These are phyloP conservation scores for Magnaporthiopsis rhizophila DNA, from an alignment of 2,329 filamentous ascomycete species.

Conservation along the genomic window DNA sequence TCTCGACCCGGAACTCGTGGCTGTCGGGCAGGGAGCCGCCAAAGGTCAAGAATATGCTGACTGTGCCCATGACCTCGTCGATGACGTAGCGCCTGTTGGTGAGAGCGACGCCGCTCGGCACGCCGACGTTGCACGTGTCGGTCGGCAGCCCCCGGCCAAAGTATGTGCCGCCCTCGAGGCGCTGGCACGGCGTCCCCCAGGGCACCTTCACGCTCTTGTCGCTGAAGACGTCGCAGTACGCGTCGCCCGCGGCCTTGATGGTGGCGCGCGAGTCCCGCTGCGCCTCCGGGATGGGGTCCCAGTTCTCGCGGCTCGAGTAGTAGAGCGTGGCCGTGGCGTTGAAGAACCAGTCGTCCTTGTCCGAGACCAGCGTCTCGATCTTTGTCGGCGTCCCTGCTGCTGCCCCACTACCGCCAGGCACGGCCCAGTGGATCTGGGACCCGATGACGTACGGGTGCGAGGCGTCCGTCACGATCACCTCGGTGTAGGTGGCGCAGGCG, in stretches of 20 bases:
- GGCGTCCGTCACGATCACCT: slow-evolving; percentile 26
- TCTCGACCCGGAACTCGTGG: slow-evolving; percentile 26
- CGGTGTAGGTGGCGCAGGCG: slow-evolving; percentile 32
- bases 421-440: slow-evolving; percentile 24
- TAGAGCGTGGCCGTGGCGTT: slow-evolving; percentile 26
- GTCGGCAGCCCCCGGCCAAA: slow-evolving; percentile 12
- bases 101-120: slow-evolving; percentile 13
- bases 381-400: slow-evolving; percentile 12
- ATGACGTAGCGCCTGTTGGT: slow-evolving; percentile 20
- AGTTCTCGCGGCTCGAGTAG: slow-evolving; percentile 20
- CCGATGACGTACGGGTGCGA: slow-evolving; percentile 27
- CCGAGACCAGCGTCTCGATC: slow-evolving; percentile 25
- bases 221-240: slow-evolving; percentile 28
- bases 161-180: slow-evolving; percentile 21
- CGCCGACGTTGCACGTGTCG: slow-evolving; percentile 18
- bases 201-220: slow-evolving; percentile 24
- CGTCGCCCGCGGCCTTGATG: slow-evolving; percentile 25
- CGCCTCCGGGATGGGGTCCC: slow-evolving; percentile 18
- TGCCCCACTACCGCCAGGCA: slow-evolving; percentile 6
- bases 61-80: slow-evolving; percentile 18
- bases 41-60: slow-evolving; percentile 24
- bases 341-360: slow-evolving; percentile 27
- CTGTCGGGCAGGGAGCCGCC: slow-evolving; percentile 21
- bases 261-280: slow-evolving; percentile 19
- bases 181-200: slow-evolving; percentile 26